phyloP scores from a whole-genome alignment of 176 grass and related monocot genomes.

The Bolboschoenus planiculmis region DNA sequence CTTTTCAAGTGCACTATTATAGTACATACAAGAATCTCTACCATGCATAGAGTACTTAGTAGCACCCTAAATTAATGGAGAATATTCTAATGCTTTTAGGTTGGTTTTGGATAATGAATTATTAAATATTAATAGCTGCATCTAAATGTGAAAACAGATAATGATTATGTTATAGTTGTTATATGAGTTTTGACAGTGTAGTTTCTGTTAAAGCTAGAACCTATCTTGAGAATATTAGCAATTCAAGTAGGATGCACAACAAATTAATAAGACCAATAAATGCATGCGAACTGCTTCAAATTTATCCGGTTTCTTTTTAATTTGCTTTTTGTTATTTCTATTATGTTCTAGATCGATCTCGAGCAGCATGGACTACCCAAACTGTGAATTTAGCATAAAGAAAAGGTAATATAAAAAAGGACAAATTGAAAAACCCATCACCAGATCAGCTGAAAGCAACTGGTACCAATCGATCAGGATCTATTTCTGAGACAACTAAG shows the following conservation, averaged over 20 bases:
- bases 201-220: too few species aligned
- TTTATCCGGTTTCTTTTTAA: not conserved
- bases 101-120: not conserved
- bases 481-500: not conserved
- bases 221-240: not conserved
- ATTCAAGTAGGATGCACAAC: not conserved
- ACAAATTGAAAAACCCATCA: not conserved
- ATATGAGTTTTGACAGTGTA: not conserved
- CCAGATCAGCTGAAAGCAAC: not conserved
- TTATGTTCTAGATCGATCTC: not conserved
- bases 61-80: conserved; percentile 4
- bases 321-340: not conserved
- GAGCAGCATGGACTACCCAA: not conserved
- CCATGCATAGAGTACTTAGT: not conserved
- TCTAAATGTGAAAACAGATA: not conserved
- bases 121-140: not conserved
- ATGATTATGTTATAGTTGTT: not conserved
- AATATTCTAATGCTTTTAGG: conserved; percentile 23
- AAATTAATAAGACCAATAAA: not conserved
- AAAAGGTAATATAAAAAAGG: not conserved
- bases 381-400: not conserved
- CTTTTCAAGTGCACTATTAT: not conserved
- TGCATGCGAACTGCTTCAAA: too few species aligned
- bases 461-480: not conserved
- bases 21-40: not conserved